Evolutionary conservation across 1,284 basidiomycete genomes (phyloP).

Genomic region (Somion occarium): DNA sequence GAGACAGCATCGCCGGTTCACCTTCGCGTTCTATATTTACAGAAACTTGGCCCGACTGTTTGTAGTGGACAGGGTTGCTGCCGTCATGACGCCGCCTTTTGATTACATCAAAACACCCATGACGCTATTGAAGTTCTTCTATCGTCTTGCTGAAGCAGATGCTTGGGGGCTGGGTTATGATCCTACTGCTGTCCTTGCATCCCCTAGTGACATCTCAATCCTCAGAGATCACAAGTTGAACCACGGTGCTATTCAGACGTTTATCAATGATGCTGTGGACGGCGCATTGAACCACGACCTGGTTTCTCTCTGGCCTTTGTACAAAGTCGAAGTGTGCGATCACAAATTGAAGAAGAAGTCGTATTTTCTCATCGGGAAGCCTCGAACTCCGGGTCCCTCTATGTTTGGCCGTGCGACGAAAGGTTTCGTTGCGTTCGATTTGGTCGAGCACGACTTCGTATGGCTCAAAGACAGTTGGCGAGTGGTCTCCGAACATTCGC

Average conservation of each 20-base stretch:
- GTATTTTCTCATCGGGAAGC: too few relatives aligned
- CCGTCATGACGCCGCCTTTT: background rate
- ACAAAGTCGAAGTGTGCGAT: too few relatives aligned
- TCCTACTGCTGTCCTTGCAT: background rate
- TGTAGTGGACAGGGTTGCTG: background rate
- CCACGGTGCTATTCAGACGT: background rate
- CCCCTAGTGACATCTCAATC: too few relatives aligned
- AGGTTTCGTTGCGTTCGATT: conserved; percentile 9
- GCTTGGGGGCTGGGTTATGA: background rate
- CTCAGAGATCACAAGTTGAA: background rate
- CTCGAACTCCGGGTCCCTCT: background rate
- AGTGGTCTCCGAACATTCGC: conserved; percentile 4
- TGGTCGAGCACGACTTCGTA: conserved; percentile 8
- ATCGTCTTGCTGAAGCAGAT: background rate
- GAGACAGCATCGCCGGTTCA: background rate
- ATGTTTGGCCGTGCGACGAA: conserved; percentile 7
- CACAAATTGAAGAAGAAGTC: background rate
- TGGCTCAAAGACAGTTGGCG: too few relatives aligned
- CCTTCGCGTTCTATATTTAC: background rate
- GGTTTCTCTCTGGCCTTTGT: background rate
- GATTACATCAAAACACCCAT: background rate
- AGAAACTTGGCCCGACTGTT: too few relatives aligned
- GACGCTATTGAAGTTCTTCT: background rate
- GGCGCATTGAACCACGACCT: background rate
- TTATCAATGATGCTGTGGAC: background rate